Evolutionary conservation across 192 early-diverging fungal genomes (phyloP), one percentile per base, ranked within the genome.

Genomic region (Haplosporangium gracile): DNA sequence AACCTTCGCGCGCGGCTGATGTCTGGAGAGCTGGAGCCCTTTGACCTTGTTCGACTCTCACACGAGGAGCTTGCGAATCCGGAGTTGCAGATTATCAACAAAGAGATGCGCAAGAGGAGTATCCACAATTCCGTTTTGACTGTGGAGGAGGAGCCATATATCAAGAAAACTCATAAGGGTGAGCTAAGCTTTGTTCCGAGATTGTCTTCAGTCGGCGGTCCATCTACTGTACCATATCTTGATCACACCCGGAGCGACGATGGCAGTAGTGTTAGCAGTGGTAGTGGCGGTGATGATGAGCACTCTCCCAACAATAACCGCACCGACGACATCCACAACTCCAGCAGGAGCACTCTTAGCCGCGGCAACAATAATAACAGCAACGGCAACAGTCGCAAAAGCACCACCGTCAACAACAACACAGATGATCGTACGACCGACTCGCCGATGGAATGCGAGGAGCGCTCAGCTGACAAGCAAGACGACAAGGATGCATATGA

Each of bases 11-110:
- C 89, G 22, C 83, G 89, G 26, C 90, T 98, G 5, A 80, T 96
- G 4, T 90, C 87, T 18, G 95, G 95, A 22, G 90, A 93, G 13
- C 77, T 98, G 24, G 73, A 90, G 4, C 89, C 92, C 5, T 89
- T 92, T 68, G 88, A 90, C 8, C 93, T 99, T 72, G 94, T 96
- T 38, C 90, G 90, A 8, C 97, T 99, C 94, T 91, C 93, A 11
- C 93, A 93, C 20, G 95, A 95, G 72, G 98, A 99, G 68, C 95
- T 99, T 93, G 98, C 97, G 0, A 96, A 95, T 76, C 95, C 95
- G 2, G 93, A 93, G 72, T 82, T 95, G 15, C 89, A 93, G 77
- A 90, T 88, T 5, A 91, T 92, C 74, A 87, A 88, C 4, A 94
- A 92, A 47, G 88, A 89, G 40, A 81, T 93, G 32, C 88, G 94